Percentiles rank a stretch among this genome's conserved stretches.
These are phyloP conservation scores for Physaria fendleri DNA, from an alignment of 345 rosid species.

Conservation along the genomic window DNA sequence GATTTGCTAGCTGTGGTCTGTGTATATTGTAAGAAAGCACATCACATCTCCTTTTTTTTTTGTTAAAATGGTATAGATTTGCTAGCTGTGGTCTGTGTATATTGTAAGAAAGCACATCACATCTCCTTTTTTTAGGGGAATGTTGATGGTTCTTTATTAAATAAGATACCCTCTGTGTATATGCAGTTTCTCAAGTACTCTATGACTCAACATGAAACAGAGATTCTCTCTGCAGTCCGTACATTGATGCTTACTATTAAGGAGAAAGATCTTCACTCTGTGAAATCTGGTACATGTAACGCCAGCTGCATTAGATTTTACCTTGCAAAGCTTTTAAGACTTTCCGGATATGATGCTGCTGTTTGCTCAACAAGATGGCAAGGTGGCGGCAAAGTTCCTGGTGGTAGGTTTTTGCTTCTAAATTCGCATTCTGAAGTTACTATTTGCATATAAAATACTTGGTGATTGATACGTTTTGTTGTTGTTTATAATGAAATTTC, in stretches of 20 bases:
- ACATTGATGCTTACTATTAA: constrained; percentile 51
- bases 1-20: neutral
- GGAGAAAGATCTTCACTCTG: constrained; percentile 49
- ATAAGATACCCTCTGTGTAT: neutral
- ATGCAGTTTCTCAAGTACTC: constrained; percentile 55
- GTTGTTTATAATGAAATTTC: constrained; percentile 9
- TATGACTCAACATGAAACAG: constrained; percentile 49
- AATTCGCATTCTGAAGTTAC: neutral
- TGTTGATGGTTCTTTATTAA: neutral
- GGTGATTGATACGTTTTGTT: neutral
- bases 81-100: neutral
- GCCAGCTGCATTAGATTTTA: constrained; percentile 74
- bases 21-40: neutral
- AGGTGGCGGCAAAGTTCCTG: constrained; percentile 77
- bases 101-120: neutral
- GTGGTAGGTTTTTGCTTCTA: constrained; percentile 46
- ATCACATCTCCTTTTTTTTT: no score
- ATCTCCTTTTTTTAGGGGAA: neutral
- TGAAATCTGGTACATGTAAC: constrained; percentile 60
- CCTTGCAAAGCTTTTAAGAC: constrained; percentile 67
- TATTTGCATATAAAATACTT: no score
- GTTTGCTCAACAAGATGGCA: constrained; percentile 83
- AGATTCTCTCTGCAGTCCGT: constrained; percentile 55
- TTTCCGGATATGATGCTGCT: constrained; percentile 76
- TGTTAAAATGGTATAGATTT: neutral